These are phyloP conservation scores for Gossypium rotundifolium DNA, from an alignment of 345 rosid species.

Conservation along the genomic window DNA sequence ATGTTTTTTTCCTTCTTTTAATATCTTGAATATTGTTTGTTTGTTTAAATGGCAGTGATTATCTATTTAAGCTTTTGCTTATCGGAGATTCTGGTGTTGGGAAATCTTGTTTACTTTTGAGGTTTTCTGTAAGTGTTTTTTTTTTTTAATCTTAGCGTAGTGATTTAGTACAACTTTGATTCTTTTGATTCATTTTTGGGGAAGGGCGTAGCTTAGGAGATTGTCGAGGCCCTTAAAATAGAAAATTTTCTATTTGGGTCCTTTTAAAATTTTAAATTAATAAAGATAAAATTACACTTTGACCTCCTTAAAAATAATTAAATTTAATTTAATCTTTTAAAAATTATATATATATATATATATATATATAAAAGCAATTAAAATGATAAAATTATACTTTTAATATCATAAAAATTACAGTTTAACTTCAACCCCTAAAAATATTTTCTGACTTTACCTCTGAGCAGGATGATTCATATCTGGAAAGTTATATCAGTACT, in stretches of 20 bases:
- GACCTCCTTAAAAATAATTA: fast-evolving
- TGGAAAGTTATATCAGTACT: slow-evolving; percentile 70
- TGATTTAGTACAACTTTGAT: neutral
- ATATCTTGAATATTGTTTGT: neutral
- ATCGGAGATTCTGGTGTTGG: slow-evolving; percentile 24
- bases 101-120: slow-evolving; percentile 44
- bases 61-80: slow-evolving; percentile 49
- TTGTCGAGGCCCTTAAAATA: too few species aligned
- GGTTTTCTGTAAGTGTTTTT: slow-evolving; percentile 45
- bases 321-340: too few species aligned
- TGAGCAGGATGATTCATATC: slow-evolving; percentile 55
- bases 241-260: too few species aligned
- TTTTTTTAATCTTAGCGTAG: neutral
- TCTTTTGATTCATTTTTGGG: neutral
- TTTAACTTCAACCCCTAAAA: too few species aligned
- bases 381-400: too few species aligned
- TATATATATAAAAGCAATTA: too few species aligned
- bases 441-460: too few species aligned
- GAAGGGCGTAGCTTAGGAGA: too few species aligned
- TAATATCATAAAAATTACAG: too few species aligned
- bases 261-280: too few species aligned
- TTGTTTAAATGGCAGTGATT: slow-evolving; percentile 39
- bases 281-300: fast-evolving
- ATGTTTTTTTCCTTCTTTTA: neutral
- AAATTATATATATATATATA: too few species aligned